Base-by-base conservation (phyloP, 2,329 filamentous ascomycete species). In the Penicillium sp. region DNA sequence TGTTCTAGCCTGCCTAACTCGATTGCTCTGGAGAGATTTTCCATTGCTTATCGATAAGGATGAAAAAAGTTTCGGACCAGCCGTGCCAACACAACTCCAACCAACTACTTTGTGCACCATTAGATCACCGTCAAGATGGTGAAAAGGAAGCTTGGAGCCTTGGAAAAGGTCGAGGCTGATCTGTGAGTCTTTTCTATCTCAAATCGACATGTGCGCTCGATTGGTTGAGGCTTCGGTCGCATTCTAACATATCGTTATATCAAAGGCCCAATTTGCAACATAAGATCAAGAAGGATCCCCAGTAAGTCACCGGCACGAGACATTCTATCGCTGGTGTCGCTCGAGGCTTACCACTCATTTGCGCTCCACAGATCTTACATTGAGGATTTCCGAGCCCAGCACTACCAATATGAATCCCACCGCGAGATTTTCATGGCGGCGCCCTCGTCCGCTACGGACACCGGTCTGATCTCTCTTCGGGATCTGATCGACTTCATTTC, bases 121-220 rank as follows among this genome's bases (percentile, higher is more conserved):
- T 48, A 38, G 13, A 21, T 38, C 39, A 36, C 54, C 50, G 32
- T 48, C 27, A 61, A 56, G 14, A 94, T 91, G 86, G 89, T 86
- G 56, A 96, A 96, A 77, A 84, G 92, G 73, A 95, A 94, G 78
- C 83, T 96, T 55, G 90, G 89, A 52, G 92, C 92, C 57, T 86
- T 97, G 74, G 92, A 97, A 77, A 97, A 97, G 82, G 86, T 96
- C 64, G 92, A 97, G 71, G 92, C 92, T 32, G 91, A 96, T 75
- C 80, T 95, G 83, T 88, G 72, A 59, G 84, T 63, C n/a, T 14
- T 24, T 18, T 43, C 45, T 45, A 3, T 38, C 38, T n/a, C 16
- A n/a, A 18, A 10, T 51, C 29, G 24, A 5, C 42, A 45, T 42
- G 24, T 47, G 56, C 56, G 44, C 54, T 54, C 45, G 40, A 24